Base-by-base conservation (phyloP, 2,329 filamentous ascomycete genomes). In the Aureobasidium sp. region DNA sequence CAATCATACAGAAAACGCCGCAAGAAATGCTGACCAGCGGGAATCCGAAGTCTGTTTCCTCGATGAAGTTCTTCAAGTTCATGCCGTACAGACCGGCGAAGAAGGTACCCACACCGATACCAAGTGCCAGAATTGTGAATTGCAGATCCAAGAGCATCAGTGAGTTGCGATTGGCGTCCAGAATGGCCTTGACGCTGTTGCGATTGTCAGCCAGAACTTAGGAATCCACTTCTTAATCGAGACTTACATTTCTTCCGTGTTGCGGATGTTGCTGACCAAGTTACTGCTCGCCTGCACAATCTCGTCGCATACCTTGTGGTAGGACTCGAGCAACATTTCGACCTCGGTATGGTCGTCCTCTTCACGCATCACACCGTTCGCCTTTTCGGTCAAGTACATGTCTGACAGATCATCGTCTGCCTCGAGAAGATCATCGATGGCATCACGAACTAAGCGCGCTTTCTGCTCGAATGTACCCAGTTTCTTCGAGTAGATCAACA, bases 31-130 rank as follows among this genome's bases (percentile, higher is more conserved):
- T 90, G 64, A 99, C 87, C 60, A 84, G 84, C 51, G 82, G 82
- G 73, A 99, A 97, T 12, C 93, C 94, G 74, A 90, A 84, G 74
- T 90, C 84, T 1, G 89, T 92, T 73, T 97, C 93, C 78, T 99
- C 94, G 69, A 97, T 91, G 75, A 97, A 97, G 76, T 97, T 97
- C 73, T 97, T 95, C 66, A 99, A 80, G 78, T 99, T 99, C 92
- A 97, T 97, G 69, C 94, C 94, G 81, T 97, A 99, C n/a, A 99
- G 85, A n/a, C 92, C 92, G 9, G 94, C 95, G 69, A 97, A 83
- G 72, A 97, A 95, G 55, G 94, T 97, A 61, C 94, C 94, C 72
- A 92, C 91, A 61, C 91, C 93, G 52, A 97, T 85, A n/a, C 92
- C 91, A 5, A 99, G 84, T 0, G 94, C 97, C 62, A 91, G 90